Base-by-base conservation (phyloP, 805 yeast species). In the Myxozyma sirexii region DNA sequence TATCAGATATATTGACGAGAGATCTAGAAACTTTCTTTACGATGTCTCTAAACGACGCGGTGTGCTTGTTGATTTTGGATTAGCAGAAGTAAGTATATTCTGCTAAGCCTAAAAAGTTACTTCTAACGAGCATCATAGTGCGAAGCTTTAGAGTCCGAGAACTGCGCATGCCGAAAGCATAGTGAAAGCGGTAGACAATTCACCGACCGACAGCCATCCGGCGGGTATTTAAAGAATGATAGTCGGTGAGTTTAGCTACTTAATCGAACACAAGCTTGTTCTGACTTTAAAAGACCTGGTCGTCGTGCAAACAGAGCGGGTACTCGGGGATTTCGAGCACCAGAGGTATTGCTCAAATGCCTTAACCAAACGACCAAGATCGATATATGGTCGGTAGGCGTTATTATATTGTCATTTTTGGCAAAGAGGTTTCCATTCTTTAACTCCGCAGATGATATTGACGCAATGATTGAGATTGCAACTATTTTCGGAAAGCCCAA, bases 301-400 rank as follows among this genome's bases (percentile, higher is more conserved):
- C 81, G 96, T 68, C 81, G 99, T 58, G 98, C 98, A 0, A 94
- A 94, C 69, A 84, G 99, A 68, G 99, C 99, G 17, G 97, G 97
- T 7, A 91, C 97, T 0, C 80, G 97, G 67, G 97, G 97, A 0
- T 91, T 91, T 70, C 79, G 97, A 67, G 97, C 97, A 0, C 97
- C 97, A 0, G 97, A 91, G 71, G 97, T 91, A 3, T 76, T 92
- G 56, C 80, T 90, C 74, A 90, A 90, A 71, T 91, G 97, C 73
- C 82, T 88, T 1, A 84, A 88, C 59, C 97, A 91, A 75, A 80
- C 87, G 2, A 82, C 88, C 4, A 87, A 86, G 71, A 83, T 91
- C 45, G 97, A 91, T 72, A 82, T 90, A 7, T 91, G 97, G 97
- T 86, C 96, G 0, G 96, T 90, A 0, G 97, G 97, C 1, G 90